These are phyloP conservation scores for Phaeosphaeriaceae sp. DNA, from an alignment of 2,329 filamentous ascomycete species.

Conservation along the genomic window DNA sequence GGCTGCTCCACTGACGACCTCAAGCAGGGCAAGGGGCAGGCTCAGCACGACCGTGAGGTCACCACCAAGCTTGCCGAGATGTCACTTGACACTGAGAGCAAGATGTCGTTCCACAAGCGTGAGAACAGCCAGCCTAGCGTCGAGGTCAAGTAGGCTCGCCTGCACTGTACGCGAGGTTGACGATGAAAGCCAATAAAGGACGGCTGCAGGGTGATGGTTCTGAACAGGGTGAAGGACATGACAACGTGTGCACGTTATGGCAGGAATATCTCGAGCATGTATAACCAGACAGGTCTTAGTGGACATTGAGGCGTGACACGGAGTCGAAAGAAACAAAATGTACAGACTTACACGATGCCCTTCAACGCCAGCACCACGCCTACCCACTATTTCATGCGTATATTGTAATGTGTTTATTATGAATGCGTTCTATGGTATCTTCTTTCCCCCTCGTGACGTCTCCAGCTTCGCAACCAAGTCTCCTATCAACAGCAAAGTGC, in stretches of 20 bases:
- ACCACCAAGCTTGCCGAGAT: constrained; percentile 9
- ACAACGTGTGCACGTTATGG: not conserved
- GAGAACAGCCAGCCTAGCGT: constrained; percentile 13
- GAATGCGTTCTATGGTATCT: not conserved
- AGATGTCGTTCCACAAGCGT: constrained; percentile 8
- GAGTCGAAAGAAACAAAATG: not conserved
- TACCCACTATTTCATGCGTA: not conserved
- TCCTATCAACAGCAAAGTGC: not conserved
- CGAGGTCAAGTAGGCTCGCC: not conserved
- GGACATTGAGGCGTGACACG: not conserved
- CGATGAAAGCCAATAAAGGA: not conserved
- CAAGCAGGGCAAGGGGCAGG: constrained; percentile 9
- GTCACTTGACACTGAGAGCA: constrained; percentile 3
- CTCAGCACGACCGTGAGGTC: constrained; percentile 7
- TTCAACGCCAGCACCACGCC: not conserved
- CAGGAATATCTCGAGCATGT: not conserved
- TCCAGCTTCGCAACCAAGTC: not conserved
- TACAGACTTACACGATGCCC: not conserved
- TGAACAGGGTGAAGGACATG: not conserved
- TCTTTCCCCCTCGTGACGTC: not conserved
- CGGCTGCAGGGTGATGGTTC: not conserved
- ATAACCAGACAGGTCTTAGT: not conserved
- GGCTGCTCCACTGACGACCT: constrained; percentile 5
- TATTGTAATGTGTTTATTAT: not conserved
- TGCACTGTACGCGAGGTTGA: not conserved